Evolutionary conservation across 257 asterid genomes (phyloP).

Genomic region (Hygrophila difformis): DNA sequence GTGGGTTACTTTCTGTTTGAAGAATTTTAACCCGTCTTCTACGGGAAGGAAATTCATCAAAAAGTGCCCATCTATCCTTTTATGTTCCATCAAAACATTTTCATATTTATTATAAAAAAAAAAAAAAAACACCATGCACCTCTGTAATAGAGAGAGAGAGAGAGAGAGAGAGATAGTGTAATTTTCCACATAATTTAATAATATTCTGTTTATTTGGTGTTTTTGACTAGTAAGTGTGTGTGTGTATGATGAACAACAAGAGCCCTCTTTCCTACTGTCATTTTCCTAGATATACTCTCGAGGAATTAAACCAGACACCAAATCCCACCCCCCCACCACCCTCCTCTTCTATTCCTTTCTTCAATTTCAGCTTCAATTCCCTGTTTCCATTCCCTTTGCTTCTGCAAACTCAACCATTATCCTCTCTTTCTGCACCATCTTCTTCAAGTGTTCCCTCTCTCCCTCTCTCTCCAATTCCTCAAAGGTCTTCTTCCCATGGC

Average conservation of each 20-base stretch:
- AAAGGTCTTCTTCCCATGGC: neutral
- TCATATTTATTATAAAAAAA: too few relatives aligned
- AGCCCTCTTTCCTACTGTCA: conserved; percentile 5
- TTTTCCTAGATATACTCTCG: conserved; percentile 9
- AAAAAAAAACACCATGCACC: too few relatives aligned
- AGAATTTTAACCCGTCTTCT: conserved; percentile 57
- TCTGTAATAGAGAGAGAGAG: too few relatives aligned
- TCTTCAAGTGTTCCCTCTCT: too few relatives aligned
- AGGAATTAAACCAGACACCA: conserved; percentile 16
- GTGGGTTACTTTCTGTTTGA: conserved; percentile 43
- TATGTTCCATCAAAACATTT: neutral
- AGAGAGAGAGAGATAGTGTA: too few relatives aligned
- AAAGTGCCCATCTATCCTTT: neutral
- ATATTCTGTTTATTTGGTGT: neutral
- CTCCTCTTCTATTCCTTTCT: neutral
- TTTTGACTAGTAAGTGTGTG: neutral
- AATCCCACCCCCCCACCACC: conserved; percentile 1
- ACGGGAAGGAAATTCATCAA: neutral
- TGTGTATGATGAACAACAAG: neutral
- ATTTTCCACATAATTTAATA: neutral
- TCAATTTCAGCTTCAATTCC: too few relatives aligned
- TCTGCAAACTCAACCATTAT: too few relatives aligned
- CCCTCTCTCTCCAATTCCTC: too few relatives aligned
- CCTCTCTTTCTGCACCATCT: too few relatives aligned
- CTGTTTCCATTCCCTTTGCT: neutral